Percentiles rank a stretch among this genome's conserved stretches.
phyloP scores from a whole-genome alignment of 306 rosid genomes.

The Citrullus amarus region DNA sequence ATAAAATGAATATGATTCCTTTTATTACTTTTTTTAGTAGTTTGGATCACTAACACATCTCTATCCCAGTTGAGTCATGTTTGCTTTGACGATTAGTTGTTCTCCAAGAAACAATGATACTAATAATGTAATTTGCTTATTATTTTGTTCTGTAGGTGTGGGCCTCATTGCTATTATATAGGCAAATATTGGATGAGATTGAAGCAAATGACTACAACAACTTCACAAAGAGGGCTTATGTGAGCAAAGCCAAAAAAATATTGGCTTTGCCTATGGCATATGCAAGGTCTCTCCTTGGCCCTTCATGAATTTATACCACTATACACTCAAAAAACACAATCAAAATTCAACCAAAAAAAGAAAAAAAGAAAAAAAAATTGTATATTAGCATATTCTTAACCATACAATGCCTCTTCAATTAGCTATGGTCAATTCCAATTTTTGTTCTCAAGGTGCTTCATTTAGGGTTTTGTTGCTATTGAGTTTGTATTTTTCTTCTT shows the following conservation, averaged over 20 bases:
- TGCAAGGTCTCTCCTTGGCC: slow-evolving; percentile 34
- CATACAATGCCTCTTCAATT: not conserved
- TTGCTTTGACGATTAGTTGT: too few species aligned
- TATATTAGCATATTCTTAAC: not conserved
- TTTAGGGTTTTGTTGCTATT: too few species aligned
- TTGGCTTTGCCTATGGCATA: slow-evolving; percentile 56
- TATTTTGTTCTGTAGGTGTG: slow-evolving; percentile 29
- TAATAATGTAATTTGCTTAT: not conserved
- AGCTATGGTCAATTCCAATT: not conserved
- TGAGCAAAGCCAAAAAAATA: slow-evolving; percentile 62
- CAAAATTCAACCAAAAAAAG: not conserved
- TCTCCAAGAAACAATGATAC: not conserved
- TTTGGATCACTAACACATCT: too few species aligned
- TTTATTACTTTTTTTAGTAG: too few species aligned
- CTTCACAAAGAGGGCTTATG: slow-evolving; percentile 66
- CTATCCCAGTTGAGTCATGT: too few species aligned
- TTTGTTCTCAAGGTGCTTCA: not conserved
- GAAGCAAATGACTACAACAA: slow-evolving; percentile 75
- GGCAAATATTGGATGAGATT: slow-evolving; percentile 67
- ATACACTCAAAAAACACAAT: not conserved
- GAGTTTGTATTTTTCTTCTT: too few species aligned
- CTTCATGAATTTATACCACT: slow-evolving; percentile 18
- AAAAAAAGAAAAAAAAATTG: not conserved
- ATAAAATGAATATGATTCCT: too few species aligned
- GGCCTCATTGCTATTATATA: slow-evolving; percentile 58